Percentiles rank a stretch among this genome's conserved stretches.
Conservation (phyloP, 1,284 basidiomycete genomes). For the Caloboletus inedulis region DNA sequence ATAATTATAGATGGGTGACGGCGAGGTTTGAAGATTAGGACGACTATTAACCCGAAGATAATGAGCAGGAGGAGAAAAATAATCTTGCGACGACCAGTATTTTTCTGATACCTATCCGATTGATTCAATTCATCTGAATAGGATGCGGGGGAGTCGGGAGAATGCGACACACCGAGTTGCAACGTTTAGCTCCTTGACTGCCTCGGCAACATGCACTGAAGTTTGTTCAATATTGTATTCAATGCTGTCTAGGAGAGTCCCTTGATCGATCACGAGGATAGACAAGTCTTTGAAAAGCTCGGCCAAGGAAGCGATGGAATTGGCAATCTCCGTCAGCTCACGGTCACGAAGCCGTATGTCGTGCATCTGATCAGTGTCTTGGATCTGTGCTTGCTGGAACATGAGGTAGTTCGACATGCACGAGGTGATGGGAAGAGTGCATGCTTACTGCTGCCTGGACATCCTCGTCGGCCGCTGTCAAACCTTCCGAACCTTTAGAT, state of each 20-base stretch:
- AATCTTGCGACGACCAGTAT: constrained; percentile 87
- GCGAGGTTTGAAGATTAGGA: constrained; percentile 81
- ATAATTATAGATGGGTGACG: constrained; percentile 34
- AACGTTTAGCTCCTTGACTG: constrained; percentile 79
- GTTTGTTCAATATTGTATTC: constrained; percentile 98
- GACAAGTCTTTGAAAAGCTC: constrained; percentile 96
- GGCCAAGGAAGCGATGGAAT: constrained; percentile 87
- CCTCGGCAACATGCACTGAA: constrained; percentile 75
- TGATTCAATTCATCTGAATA: constrained; percentile 5
- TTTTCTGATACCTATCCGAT: constrained; percentile 78
- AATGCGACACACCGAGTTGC: constrained; percentile 66
- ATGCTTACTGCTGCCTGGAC: constrained; percentile 64
- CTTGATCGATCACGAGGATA: constrained; percentile 94
- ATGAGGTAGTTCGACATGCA: constrained; percentile 19
- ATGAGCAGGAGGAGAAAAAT: constrained; percentile 90
- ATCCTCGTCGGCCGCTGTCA: constrained; percentile 84
- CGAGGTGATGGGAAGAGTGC: constrained; percentile 5
- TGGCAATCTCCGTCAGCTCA: constrained; percentile 89
- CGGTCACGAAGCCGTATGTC: constrained; percentile 66
- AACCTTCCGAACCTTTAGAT: constrained; percentile 74
- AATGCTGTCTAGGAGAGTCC: constrained; percentile 92
- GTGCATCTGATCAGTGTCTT: constrained; percentile 36
- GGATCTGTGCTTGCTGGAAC: constrained; percentile 39
- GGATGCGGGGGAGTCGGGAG: neutral
- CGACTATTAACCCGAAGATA: constrained; percentile 80